Evolutionary conservation across 805 yeast species (phyloP).

Genomic region (Maudiozyma turicensis): DNA sequence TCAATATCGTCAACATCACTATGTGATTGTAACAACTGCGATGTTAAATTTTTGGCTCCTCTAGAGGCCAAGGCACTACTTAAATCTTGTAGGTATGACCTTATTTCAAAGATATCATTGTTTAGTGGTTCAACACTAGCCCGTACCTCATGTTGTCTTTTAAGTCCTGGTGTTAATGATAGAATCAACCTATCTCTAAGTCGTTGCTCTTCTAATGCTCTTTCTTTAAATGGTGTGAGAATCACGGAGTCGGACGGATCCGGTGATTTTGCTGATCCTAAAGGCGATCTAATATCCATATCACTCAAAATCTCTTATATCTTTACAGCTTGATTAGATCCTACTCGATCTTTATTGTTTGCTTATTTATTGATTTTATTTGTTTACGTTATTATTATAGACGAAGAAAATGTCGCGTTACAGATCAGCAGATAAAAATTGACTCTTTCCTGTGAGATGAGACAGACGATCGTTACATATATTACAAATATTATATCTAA

Average conservation of each 20-base stretch:
- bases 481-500: not conserved
- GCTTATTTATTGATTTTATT: too few species aligned
- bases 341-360: not conserved
- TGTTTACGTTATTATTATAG: not conserved
- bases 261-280: not conserved
- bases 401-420: too few species aligned
- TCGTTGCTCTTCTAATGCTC: constrained; percentile 18
- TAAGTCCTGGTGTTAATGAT: constrained; percentile 17
- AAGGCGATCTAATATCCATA: constrained; percentile 11
- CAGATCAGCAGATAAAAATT: too few species aligned
- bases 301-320: not conserved
- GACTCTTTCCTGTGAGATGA: too few species aligned
- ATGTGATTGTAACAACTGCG: not conserved
- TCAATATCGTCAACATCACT: not conserved
- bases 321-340: not conserved
- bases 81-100: constrained; percentile 15
- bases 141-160: constrained; percentile 7
- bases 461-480: too few species aligned
- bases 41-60: constrained; percentile 9
- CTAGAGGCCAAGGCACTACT: constrained; percentile 17
- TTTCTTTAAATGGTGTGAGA: constrained; percentile 19
- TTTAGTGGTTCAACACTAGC: constrained; percentile 5
- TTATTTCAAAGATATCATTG: constrained; percentile 13
- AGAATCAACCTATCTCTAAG: constrained; percentile 13
- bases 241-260: constrained; percentile 6